A percentile compares a stretch with the other conserved stretches of the same genome.
phyloP scores from a whole-genome alignment of 306 rosid genomes.

The Castanea sativa region DNA sequence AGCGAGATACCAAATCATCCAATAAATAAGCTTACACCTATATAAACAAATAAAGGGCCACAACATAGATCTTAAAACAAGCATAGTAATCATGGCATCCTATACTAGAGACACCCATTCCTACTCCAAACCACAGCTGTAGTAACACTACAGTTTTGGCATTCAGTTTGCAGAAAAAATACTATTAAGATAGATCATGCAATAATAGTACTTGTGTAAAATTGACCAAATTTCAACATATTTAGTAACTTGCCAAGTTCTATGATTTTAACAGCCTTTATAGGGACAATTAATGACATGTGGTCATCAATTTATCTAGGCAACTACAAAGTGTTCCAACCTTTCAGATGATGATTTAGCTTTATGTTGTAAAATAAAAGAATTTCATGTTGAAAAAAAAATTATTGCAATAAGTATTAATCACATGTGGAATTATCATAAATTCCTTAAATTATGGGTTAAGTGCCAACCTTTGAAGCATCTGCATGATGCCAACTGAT shows the following conservation, averaged over 20 bases:
- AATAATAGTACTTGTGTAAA: too few relatives aligned
- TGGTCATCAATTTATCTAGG: not conserved
- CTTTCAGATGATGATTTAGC: slow-evolving; percentile 50
- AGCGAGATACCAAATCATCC: too few relatives aligned
- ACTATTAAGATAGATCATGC: too few relatives aligned
- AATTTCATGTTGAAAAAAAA: not conserved
- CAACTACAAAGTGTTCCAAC: slow-evolving; percentile 42
- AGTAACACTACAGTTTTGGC: too few relatives aligned
- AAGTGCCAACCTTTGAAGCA: slow-evolving; percentile 59
- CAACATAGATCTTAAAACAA: too few relatives aligned
- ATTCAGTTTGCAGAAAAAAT: too few relatives aligned
- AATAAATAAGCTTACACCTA: too few relatives aligned
- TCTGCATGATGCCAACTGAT: slow-evolving; percentile 94
- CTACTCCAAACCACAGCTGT: too few relatives aligned
- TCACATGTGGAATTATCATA: slow-evolving; percentile 9
- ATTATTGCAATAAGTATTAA: not conserved
- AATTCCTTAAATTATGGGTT: slow-evolving; percentile 12
- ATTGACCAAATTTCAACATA: too few relatives aligned
- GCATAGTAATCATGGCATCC: too few relatives aligned
- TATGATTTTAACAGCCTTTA: slow-evolving; percentile 3
- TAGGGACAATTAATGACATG: not conserved
- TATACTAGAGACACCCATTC: too few relatives aligned
- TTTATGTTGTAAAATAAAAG: slow-evolving; percentile 25
- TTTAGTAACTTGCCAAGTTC: not conserved
- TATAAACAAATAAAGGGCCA: too few relatives aligned